Evolutionary conservation across 768 basidiomycete genomes (phyloP).

Genomic region (Cantharellus cinnabarinus): DNA sequence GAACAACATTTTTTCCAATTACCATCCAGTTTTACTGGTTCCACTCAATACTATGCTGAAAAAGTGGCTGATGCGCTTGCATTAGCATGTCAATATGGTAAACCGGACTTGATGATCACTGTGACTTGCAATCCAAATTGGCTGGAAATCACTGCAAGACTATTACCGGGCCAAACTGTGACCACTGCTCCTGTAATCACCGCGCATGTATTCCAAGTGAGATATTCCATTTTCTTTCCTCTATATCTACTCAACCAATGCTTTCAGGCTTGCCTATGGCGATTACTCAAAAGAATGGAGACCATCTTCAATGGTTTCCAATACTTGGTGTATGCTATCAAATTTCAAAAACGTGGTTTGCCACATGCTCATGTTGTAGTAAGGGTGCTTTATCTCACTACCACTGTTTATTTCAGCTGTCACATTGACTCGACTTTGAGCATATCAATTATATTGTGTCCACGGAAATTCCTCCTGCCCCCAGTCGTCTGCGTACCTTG

Average conservation of each 20-base stretch:
- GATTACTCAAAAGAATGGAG: too few species aligned
- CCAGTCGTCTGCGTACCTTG: background rate
- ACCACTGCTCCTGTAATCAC: conserved; percentile 20
- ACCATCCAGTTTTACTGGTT: conserved; percentile 24
- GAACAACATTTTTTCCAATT: conserved; percentile 20
- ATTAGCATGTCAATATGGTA: conserved; percentile 11
- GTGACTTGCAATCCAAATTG: too few species aligned
- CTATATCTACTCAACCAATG: too few species aligned
- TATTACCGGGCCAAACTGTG: conserved; percentile 21
- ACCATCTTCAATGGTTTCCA: conserved; percentile 10
- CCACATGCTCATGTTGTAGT: conserved; percentile 14
- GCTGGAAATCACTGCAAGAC: conserved; percentile 7
- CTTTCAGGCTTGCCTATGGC: too few species aligned
- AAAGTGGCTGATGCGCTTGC: conserved; percentile 27
- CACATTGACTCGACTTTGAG: conserved; percentile 9
- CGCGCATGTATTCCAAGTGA: conserved; percentile 16
- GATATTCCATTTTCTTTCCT: too few species aligned
- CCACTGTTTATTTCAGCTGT: conserved; percentile 14
- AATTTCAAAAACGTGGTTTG: too few species aligned
- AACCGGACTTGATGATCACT: too few species aligned
- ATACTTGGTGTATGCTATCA: too few species aligned
- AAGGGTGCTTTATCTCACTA: conserved; percentile 12
- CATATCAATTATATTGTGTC: conserved; percentile 18
- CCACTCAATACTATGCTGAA: conserved; percentile 21
- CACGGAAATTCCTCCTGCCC: conserved; percentile 18